Percentiles rank a stretch among this genome's conserved stretches.
phyloP scores from a whole-genome alignment of 2,329 filamentous ascomycete species.

The Rhinocladiella similis region DNA sequence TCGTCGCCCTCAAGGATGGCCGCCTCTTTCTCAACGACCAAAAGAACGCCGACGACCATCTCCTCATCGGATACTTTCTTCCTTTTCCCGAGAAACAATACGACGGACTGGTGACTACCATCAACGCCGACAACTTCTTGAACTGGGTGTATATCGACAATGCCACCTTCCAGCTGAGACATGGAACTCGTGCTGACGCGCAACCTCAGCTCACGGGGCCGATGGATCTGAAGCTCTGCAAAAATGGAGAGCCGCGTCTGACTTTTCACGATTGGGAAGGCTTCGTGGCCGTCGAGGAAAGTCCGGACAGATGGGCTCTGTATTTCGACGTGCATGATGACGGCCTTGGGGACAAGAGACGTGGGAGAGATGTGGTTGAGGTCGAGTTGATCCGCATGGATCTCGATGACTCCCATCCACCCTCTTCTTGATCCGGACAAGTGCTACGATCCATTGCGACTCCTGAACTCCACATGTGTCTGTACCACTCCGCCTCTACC shows the following conservation, averaged over 20 bases:
- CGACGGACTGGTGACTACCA: conserved; percentile 24
- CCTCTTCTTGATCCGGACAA: too few relatives aligned
- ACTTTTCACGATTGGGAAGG: conserved; percentile 37
- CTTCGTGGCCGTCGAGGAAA: conserved; percentile 44
- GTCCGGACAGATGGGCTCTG: conserved; percentile 41
- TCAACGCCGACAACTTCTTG: conserved; percentile 45
- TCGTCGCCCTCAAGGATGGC: conserved; percentile 14
- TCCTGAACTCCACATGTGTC: background rate
- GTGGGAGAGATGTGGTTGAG: conserved; percentile 54
- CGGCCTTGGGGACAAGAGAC: conserved; percentile 46
- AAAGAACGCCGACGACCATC: conserved; percentile 8
- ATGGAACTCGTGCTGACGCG: conserved; percentile 70
- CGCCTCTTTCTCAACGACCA: conserved; percentile 12
- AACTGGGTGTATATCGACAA: conserved; percentile 70
- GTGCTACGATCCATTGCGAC: too few relatives aligned
- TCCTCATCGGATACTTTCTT: conserved; percentile 39
- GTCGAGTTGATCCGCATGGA: conserved; percentile 47
- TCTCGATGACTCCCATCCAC: background rate
- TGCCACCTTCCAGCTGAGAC: conserved; percentile 60
- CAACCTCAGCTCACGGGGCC: conserved; percentile 73
- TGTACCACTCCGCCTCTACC: background rate
- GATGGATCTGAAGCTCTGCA: conserved; percentile 68
- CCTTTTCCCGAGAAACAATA: conserved; percentile 18
- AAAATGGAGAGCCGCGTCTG: conserved; percentile 29
- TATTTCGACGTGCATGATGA: conserved; percentile 46